Percentiles rank a stretch among this genome's conserved stretches.
Evolutionary conservation across 257 asterid species (phyloP).

Genomic region (Paraleonurus japonicus): DNA sequence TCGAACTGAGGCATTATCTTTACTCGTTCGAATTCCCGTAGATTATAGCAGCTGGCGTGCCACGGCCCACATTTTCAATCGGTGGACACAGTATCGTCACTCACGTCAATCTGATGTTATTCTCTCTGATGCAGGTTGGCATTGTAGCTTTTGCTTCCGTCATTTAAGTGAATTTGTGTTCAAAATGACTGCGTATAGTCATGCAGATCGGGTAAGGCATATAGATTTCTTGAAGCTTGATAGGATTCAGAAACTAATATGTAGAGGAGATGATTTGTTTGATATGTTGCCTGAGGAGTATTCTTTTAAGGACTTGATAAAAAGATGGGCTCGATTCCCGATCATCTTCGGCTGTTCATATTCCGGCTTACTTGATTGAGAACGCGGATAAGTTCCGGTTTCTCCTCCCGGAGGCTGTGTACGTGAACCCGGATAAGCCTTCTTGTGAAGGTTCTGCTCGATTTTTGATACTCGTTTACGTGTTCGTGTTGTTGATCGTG

Average conservation of each 20-base stretch:
- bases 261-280: constrained; percentile 73
- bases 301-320: constrained; percentile 74
- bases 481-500: too few species aligned
- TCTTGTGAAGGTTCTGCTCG: too few species aligned
- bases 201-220: constrained; percentile 32
- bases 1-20: constrained; percentile 62
- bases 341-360: constrained; percentile 81
- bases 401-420: constrained; percentile 85
- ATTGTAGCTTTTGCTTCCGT: constrained; percentile 77
- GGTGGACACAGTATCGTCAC: constrained; percentile 68
- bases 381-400: constrained; percentile 70
- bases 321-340: constrained; percentile 87
- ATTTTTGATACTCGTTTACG: too few species aligned
- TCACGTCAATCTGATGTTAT: constrained; percentile 61
- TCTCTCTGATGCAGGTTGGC: constrained; percentile 94
- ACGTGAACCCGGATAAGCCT: constrained; percentile 41
- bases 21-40: constrained; percentile 85
- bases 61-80: constrained; percentile 51
- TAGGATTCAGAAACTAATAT: constrained; percentile 72
- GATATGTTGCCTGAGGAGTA: constrained; percentile 97
- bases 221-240: constrained; percentile 46
- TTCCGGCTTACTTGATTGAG: constrained; percentile 72
- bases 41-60: constrained; percentile 91
- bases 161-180: constrained; percentile 30
- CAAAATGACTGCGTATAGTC: constrained; percentile 37